phyloP scores from a whole-genome alignment of 73 alveolate genomes.

The Breviolum minutum region DNA sequence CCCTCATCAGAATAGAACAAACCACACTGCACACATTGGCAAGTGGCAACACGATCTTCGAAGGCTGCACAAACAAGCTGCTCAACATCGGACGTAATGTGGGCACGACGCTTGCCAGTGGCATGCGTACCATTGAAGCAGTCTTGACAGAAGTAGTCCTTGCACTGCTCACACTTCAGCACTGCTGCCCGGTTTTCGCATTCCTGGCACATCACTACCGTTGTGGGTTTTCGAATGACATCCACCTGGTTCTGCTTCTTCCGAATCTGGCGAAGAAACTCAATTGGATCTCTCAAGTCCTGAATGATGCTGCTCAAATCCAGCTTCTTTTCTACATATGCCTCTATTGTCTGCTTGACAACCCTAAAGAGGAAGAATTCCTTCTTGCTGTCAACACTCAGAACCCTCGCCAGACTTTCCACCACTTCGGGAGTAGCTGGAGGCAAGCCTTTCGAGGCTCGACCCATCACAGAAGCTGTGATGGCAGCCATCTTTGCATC shows the following conservation, averaged over 20 bases:
- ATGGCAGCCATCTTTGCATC: constrained; percentile 93
- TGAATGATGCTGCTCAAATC: constrained; percentile 87
- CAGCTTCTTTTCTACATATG: constrained; percentile 81
- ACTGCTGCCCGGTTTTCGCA: constrained; percentile 93
- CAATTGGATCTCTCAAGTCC: constrained; percentile 86
- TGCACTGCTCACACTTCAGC: constrained; percentile 92
- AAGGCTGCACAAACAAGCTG: constrained; percentile 88
- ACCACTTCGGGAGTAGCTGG: constrained; percentile 91
- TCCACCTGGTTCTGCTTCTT: constrained; percentile 95
- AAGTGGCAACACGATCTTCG: constrained; percentile 91
- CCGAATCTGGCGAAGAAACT: constrained; percentile 88
- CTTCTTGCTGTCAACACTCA: constrained; percentile 84
- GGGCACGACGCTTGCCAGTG: constrained; percentile 95
- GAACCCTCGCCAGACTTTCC: constrained; percentile 71
- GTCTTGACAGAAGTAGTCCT: constrained; percentile 86
- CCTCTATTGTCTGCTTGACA: constrained; percentile 92
- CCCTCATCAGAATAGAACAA: constrained; percentile 92
- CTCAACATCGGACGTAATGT: constrained; percentile 90
- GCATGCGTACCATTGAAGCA: constrained; percentile 95
- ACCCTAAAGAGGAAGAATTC: constrained; percentile 82
- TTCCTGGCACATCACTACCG: constrained; percentile 94
- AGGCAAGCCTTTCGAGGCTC: constrained; percentile 69
- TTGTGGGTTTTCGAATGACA: constrained; percentile 90
- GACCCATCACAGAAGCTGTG: constrained; percentile 88
- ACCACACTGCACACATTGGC: constrained; percentile 95